Base-by-base conservation (phyloP, 495 filamentous ascomycete genomes). In the Friedmanniomyces endolithicus region DNA sequence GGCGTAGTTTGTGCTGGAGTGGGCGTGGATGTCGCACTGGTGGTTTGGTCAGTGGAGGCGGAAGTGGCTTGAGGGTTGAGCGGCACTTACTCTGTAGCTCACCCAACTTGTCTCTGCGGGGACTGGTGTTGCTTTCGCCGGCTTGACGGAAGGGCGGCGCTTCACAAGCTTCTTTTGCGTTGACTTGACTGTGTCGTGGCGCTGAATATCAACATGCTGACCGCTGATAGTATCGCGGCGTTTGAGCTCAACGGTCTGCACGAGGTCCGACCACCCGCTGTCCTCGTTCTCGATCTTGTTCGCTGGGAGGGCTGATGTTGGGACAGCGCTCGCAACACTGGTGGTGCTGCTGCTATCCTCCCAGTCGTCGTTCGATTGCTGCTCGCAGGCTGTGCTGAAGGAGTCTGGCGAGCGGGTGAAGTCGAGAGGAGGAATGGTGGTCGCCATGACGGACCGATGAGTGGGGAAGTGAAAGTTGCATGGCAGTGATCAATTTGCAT, bases 371-470 rank as follows among this genome's bases (percentile, higher is more conserved):
- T 31, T 17, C 12, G 47, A 25, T 33, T 23, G 47, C 29, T 14
- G 20, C 11, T 31, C 27, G 39, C 24, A 49, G 51, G 22, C 40
- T 19, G 41, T 48, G 52, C 14, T 14, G 45, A 55, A 55, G 17
- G 52, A 55, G 35, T 55, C 25, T 41, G 41, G 52, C 41, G 52
- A 55, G 25, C 34, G 43, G 11, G 52, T 50, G 45, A 55, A 55
- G 44, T 55, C 43, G 27, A 55, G 44, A 6, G 52, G 52, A 14
- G 52, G 52, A 25, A 55, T 55, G 16, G 16, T 12, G 1, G n/a
- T 22, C 25, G 43, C 52, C 52, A 55, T 55, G 7, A 19, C 39
- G 23, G 44, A 3, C 20, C 11, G 1, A 16, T 27, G 22, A 17
- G 27, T 4, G 37, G 20, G 19, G 8, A 31, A 6, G 19, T 45